Evolutionary conservation across 2,329 filamentous ascomycete genomes (phyloP), one percentile per base, ranked within the genome.

Genomic region (Chalara sp.): DNA sequence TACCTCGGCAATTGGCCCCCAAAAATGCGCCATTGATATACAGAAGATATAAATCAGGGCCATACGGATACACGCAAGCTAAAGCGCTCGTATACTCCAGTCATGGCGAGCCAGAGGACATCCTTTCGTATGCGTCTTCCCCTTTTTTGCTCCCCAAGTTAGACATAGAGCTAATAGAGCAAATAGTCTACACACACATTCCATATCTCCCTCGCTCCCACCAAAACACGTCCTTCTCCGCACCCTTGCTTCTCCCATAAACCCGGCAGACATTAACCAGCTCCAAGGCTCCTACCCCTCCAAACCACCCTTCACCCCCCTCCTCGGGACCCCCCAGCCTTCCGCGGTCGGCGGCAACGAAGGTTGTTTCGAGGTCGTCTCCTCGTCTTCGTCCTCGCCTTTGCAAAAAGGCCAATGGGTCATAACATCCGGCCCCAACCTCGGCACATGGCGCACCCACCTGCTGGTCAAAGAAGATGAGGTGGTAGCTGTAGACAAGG

Each of bases 231-330:
- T 95, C 59, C 90, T 92, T 49, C 75, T 99, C 53, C 89, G 89
- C 68, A 85, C 93, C 62, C 87, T 99, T 62, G 88, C 91, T 32
- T 83, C 90, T 1, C 89, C 93, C 51, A 89, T 99, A 69, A 99
- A 99, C 73, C 93, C 93, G 29, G 91, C 93, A 64, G 93, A 99
- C 72, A 88, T 99, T 69, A 99, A 99, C 75, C 92, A 92, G 63
- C 88, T 99, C 63, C 93, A 99, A 74, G 93, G 93, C 58, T 90
- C 92, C 4, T 99, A 99, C 72, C 92, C 92, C 55, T 83, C 83
- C 44, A 89, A 89, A 66, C 90, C 91, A 0, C 74, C 79, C 43
- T 91, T 95, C 70, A 84, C 81, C 13, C 84, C 83, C 5, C 70
- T 81, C 1, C 81, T 99, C 49, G 87, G 90, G 51, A 96, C 91